Conservation (phyloP, 257 asterid species). For the Prunella vulgaris region DNA sequence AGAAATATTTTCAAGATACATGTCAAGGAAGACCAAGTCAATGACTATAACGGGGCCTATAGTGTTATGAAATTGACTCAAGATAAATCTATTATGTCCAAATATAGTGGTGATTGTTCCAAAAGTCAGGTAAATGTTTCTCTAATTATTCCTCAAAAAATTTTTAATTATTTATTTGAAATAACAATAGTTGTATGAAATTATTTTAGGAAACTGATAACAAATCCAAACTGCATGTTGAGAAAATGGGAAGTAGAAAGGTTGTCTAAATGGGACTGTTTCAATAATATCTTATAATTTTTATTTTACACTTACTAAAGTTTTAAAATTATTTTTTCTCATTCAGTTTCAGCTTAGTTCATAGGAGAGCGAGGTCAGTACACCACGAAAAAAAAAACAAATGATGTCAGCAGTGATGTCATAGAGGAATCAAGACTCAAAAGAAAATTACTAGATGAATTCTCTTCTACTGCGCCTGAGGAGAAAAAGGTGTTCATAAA, state of each 20-base stretch:
- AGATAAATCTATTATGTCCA: neutral
- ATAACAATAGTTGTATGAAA: too few species aligned
- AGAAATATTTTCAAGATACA: too few species aligned
- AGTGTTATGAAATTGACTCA: neutral
- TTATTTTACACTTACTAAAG: too few species aligned
- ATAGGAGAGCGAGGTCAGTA: too few species aligned
- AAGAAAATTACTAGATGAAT: neutral
- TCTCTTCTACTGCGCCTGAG: too few species aligned
- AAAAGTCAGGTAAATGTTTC: neutral
- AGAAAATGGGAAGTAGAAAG: neutral
- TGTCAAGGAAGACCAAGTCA: neutral
- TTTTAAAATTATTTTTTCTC: too few species aligned
- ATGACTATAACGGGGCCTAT: neutral
- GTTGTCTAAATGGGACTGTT: neutral
- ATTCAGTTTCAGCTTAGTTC: neutral
- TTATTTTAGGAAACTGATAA: neutral
- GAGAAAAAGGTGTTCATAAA: too few species aligned
- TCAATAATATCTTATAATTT: neutral
- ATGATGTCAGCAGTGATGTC: too few species aligned
- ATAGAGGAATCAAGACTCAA: neutral
- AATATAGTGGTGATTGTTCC: too few species aligned
- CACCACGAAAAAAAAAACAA: too few species aligned
- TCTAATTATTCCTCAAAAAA: neutral
- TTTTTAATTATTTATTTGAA: too few species aligned
- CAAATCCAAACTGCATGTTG: neutral